A percentile compares a stretch with the other conserved stretches of the same genome.
Conservation (phyloP, 2,329 filamentous ascomycete genomes). For the Cryphonectria naterciae region DNA sequence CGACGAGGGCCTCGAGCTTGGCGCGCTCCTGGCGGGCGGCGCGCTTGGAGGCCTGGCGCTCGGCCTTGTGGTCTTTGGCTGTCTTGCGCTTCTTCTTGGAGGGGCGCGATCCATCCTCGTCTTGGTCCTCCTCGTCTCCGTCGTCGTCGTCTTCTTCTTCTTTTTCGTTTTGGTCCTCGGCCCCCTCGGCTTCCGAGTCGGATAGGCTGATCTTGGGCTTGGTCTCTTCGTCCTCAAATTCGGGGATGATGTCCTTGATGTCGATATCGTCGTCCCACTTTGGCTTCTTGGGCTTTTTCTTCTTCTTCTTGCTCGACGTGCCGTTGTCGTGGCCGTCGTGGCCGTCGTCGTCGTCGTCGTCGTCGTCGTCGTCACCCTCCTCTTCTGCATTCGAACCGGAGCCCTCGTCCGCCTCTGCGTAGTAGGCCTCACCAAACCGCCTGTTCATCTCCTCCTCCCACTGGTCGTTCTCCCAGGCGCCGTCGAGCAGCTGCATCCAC, state of each 20-base stretch:
- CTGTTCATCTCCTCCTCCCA: constrained; percentile 93
- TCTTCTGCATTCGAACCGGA: constrained; percentile 64
- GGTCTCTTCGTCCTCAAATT: constrained; percentile 72
- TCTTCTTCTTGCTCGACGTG: constrained; percentile 63
- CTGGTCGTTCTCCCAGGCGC: constrained; percentile 82
- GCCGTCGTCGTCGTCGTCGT: constrained; percentile 28
- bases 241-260: constrained; percentile 87
- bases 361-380: constrained; percentile 29
- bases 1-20: constrained; percentile 84
- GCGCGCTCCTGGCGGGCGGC: constrained; percentile 79
- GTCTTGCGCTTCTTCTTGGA: constrained; percentile 66
- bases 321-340: constrained; percentile 42
- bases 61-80: constrained; percentile 62
- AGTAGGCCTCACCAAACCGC: constrained; percentile 89
- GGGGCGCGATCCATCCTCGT: constrained; percentile 47
- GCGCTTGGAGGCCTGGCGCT: constrained; percentile 63
- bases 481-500: constrained; percentile 83
- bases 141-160: constrained; percentile 43
- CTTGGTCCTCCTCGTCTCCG: constrained; percentile 41
- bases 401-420: constrained; percentile 68
- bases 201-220: constrained; percentile 60
- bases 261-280: constrained; percentile 98
- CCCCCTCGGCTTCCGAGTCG: constrained; percentile 51
- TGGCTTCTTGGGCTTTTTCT: constrained; percentile 75
- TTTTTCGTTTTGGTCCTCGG: constrained; percentile 43